Conservation (phyloP, 2,329 filamentous ascomycete genomes). For the Sporothrix schenckii region DNA sequence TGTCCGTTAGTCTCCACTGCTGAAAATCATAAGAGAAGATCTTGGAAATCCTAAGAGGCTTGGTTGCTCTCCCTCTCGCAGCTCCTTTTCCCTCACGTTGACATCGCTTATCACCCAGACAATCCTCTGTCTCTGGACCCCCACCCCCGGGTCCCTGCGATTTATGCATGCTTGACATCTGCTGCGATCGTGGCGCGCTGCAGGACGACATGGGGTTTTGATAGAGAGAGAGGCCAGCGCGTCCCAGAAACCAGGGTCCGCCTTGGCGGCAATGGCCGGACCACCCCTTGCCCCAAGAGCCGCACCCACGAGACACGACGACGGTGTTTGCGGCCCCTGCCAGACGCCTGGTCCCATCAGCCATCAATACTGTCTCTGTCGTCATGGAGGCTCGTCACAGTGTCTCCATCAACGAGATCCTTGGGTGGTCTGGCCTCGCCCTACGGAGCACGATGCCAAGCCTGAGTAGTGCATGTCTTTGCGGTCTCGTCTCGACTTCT, state of each 20-base stretch:
- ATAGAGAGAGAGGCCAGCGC: neutral
- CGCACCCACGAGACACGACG: constrained; percentile 18
- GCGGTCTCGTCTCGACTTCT: constrained; percentile 12
- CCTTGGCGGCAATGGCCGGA: constrained; percentile 13
- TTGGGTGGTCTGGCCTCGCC: neutral
- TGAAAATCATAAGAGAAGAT: constrained; percentile 21
- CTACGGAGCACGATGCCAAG: constrained; percentile 4
- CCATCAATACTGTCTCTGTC: neutral
- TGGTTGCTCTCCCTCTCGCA: neutral
- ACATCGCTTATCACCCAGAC: constrained; percentile 3
- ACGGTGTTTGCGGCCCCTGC: constrained; percentile 1
- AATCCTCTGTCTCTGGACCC: neutral
- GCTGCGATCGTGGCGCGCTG: neutral
- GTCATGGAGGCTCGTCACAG: constrained; percentile 18
- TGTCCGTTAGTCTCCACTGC: neutral
- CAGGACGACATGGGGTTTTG: neutral
- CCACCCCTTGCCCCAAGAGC: neutral
- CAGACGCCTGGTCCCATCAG: neutral
- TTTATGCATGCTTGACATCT: constrained; percentile 25
- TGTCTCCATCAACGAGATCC: neutral
- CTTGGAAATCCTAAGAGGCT: constrained; percentile 27
- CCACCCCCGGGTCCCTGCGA: neutral
- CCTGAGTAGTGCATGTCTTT: constrained; percentile 10
- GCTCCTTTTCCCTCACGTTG: neutral
- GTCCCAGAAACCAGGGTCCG: neutral